Percentiles rank a stretch among this genome's conserved stretches.
phyloP scores from a whole-genome alignment of 257 asterid species.

The Cordia subcordata region DNA sequence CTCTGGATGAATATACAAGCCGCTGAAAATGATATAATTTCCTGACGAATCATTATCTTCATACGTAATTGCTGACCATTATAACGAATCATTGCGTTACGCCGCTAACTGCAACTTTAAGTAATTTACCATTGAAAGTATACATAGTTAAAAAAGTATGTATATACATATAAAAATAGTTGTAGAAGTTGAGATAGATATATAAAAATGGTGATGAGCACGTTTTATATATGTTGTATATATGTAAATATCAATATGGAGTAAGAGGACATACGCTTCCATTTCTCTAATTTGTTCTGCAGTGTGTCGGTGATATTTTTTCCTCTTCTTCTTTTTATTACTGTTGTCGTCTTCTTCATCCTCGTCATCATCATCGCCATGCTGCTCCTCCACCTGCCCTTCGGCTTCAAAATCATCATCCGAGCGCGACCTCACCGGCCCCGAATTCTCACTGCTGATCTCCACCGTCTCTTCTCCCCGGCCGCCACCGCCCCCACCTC shows the following conservation, averaged over 20 bases:
- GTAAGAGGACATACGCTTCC: constrained; percentile 60
- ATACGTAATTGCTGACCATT: too few species aligned
- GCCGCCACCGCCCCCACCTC: constrained; percentile 24
- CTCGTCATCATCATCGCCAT: constrained; percentile 38
- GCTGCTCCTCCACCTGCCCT: not conserved
- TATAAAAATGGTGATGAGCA: not conserved
- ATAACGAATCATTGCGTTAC: too few species aligned
- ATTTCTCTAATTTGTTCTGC: constrained; percentile 64
- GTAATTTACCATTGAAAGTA: too few species aligned
- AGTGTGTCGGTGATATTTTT: constrained; percentile 78
- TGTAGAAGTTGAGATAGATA: too few species aligned
- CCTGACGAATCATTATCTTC: too few species aligned
- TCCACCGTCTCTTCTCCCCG: constrained; percentile 52
- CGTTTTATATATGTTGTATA: not conserved
- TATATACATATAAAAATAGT: too few species aligned
- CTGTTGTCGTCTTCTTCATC: constrained; percentile 30
- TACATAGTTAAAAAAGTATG: too few species aligned
- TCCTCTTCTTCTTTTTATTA: constrained; percentile 57
- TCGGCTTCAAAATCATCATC: constrained; percentile 54
- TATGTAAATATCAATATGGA: not conserved
- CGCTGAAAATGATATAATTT: too few species aligned
- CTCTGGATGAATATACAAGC: too few species aligned
- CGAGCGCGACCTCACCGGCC: constrained; percentile 46
- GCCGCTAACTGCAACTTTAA: too few species aligned
- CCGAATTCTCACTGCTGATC: constrained; percentile 82